These are phyloP conservation scores for Ophiostoma perfectum DNA, from an alignment of 2,329 filamentous ascomycete species.

Conservation along the genomic window DNA sequence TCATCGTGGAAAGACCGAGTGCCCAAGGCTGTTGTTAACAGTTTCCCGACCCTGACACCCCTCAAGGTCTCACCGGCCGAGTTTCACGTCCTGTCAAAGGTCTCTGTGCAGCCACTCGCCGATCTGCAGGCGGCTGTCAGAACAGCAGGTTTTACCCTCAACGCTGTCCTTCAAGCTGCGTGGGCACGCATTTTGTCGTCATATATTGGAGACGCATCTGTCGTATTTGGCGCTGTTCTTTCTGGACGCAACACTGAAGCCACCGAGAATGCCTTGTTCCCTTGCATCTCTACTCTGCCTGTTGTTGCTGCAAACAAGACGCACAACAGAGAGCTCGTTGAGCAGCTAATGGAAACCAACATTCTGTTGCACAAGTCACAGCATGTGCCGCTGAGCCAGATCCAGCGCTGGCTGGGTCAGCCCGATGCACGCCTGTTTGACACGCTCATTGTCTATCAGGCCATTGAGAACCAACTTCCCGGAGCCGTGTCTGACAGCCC, in stretches of 20 bases:
- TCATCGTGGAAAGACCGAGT: constrained; percentile 60
- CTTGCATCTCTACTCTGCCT: constrained; percentile 77
- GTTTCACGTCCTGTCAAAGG: constrained; percentile 31
- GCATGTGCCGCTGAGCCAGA: constrained; percentile 62
- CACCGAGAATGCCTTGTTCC: constrained; percentile 60
- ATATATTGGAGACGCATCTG: constrained; percentile 67
- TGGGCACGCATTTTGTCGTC: constrained; percentile 71
- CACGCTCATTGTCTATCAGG: constrained; percentile 79
- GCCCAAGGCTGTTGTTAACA: constrained; percentile 52
- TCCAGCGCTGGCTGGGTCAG: constrained; percentile 65
- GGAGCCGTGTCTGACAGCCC: neutral
- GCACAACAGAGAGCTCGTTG: constrained; percentile 53
- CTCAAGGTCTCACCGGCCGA: constrained; percentile 39
- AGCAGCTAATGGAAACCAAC: constrained; percentile 61
- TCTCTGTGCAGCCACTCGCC: constrained; percentile 38
- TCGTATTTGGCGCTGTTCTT: constrained; percentile 75
- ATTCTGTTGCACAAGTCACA: constrained; percentile 62
- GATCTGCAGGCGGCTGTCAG: constrained; percentile 54
- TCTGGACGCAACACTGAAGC: constrained; percentile 64
- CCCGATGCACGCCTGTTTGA: constrained; percentile 68
- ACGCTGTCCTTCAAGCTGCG: constrained; percentile 68
- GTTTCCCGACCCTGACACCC: constrained; percentile 73
- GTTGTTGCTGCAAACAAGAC: constrained; percentile 53
- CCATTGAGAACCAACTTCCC: constrained; percentile 35
- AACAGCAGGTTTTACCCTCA: constrained; percentile 61